These are phyloP conservation scores for Saccharomycopsis hybrid DNA, from an alignment of 1,139 yeast genomes.

Conservation along the genomic window DNA sequence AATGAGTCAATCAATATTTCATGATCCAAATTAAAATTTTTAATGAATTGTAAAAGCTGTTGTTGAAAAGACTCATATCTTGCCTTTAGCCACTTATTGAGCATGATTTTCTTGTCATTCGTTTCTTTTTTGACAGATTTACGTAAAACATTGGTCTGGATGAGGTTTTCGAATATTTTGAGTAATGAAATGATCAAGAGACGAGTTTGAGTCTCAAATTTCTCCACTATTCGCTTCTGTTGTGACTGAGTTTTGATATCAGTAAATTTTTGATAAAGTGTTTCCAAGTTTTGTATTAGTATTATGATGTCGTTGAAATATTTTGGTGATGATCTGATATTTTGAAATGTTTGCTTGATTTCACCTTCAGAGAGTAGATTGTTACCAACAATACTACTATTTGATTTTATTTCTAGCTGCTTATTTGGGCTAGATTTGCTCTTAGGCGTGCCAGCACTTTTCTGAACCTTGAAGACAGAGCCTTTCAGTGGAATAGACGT, in stretches of 20 bases:
- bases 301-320: constrained; percentile 47
- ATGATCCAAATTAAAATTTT: constrained; percentile 30
- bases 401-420: too few relatives aligned
- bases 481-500: too few relatives aligned
- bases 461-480: too few relatives aligned
- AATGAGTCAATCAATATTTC: constrained; percentile 48
- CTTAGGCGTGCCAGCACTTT: too few relatives aligned
- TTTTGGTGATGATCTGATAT: constrained; percentile 30
- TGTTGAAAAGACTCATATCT: constrained; percentile 53
- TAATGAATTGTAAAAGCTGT: constrained; percentile 38
- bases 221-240: constrained; percentile 21
- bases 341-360: constrained; percentile 5
- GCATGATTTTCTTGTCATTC: constrained; percentile 41
- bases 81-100: constrained; percentile 57
- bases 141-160: constrained; percentile 42
- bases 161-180: constrained; percentile 51
- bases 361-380: constrained; percentile 2
- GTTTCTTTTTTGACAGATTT: constrained; percentile 30
- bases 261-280: constrained; percentile 25
- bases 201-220: constrained; percentile 37
- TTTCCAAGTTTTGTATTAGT: constrained; percentile 37
- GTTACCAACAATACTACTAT: too few relatives aligned
- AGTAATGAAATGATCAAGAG: constrained; percentile 46
- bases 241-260: constrained; percentile 20
- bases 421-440: too few relatives aligned